Base-by-base conservation (phyloP, 371 early-diverging fungal genomes). In the Rhizopus stolonifer region DNA sequence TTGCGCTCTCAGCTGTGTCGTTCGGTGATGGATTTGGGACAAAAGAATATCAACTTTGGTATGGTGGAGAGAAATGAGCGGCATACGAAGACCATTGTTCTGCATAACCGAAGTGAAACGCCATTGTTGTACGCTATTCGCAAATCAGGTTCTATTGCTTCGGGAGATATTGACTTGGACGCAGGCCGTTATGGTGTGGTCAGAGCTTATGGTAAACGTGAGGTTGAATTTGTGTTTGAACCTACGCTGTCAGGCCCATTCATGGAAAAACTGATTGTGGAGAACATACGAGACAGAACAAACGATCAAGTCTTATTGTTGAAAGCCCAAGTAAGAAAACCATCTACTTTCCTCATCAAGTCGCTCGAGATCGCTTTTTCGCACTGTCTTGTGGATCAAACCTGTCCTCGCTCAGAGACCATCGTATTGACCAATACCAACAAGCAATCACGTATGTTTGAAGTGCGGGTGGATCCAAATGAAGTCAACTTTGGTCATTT, bases 11-110 rank as follows among this genome's bases (percentile, higher is more conserved):
- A 90, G 3, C 73, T 97, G 2, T 90, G 88, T 56, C 79, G 90
- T 17, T 90, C 94, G 2, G 79, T 88, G 25, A 89, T 98, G 86
- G 97, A 95, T 39, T 72, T 98, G 1, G 95, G 95, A 10, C 99
- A 98, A 65, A 91, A 90, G 67, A 92, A 94, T 65, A 95, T 97
- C 70, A 98, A 97, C 56, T 96, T 98, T 68, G 99, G 99, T 11
- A 65, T 82, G 11, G 78, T 98, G 48, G 93, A 93, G 56, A 88
- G 91, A 54, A 90, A 90, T 54, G 95, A 97, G 65, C 66, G 84
- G 0, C 84, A 93, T 56, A 84, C 87, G 13, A 96, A 96, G 61
- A 88, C 89, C 1, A 88, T 98, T 38, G 83, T 96, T 0, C 80
- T 98, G 22, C 85, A 93, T 46, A 98, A 98, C 64, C 88, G 90